Evolutionary conservation across 2,329 filamentous ascomycete species (phyloP), one percentile per base, ranked within the genome.

Genomic region (Penicillium griseofulvum): DNA sequence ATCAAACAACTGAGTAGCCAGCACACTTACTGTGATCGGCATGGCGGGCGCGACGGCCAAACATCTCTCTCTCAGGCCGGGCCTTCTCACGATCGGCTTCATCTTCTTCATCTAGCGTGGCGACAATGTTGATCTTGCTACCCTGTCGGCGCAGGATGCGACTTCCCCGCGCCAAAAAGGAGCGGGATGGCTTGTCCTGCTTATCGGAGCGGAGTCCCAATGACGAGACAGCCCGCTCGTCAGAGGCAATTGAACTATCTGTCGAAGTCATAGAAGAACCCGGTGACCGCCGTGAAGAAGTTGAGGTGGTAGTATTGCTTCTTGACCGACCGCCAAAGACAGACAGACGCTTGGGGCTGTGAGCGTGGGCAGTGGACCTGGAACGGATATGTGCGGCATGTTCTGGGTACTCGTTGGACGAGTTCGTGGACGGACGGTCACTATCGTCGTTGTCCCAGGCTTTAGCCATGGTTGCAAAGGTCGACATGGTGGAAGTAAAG

Each of bases 291-390:
- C 68, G 70, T 17, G 71, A 72, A 19, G 80, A 78, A 39, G 78
- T 77, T 1, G 82, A 81, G 10, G 80, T 84, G 57, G 77, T 80
- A 24, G 78, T 79, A 38, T 76, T 76, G 58, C 73, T 76, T 56
- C 74, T 65, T 8, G 74, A 73, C 17, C 74, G 73, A 34, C 70
- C 68, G 49, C 67, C 66, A 34, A 76, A 75, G 52, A 76, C 70
- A 0, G 74, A 76, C 12, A 74, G 52, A 29, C 73, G 71, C 60
- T 70, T 75, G 19, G 74, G 73, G 52, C 68, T 75, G 17, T 72
- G 65, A 12, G 70, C 58, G 55, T 70, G 67, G 24, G 69, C 71
- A 33, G 63, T 71, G 10, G 72, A 74, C 41, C 68, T 66, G 16
- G 72, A 74, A 26, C 72, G 72, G 37, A 62, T 55, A 57, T 74